Base-by-base conservation (phyloP, 2,329 filamentous ascomycete species). In the Knoxdaviesia proteae region DNA sequence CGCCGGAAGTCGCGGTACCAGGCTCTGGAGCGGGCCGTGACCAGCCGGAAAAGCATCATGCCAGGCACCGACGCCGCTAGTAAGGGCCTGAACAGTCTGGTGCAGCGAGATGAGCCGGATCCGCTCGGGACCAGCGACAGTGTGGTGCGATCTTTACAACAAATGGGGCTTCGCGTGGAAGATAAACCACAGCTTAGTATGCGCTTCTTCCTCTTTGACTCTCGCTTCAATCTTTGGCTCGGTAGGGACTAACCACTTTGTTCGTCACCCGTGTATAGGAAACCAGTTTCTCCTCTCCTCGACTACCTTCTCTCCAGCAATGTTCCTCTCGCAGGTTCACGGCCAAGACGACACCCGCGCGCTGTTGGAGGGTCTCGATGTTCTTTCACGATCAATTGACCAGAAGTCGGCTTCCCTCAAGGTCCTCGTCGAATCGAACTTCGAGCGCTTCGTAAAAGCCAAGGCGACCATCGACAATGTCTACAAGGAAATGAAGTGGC, bases 401-500 rank as follows among this genome's bases (percentile, higher is more conserved):
- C 84, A 96, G 61, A 98, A 98, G 59, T 94, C 88, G 0, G 90
- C 88, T 0, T 94, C 87, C 4, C 71, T 98, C 47, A 98, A 98
- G 57, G 82, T 93, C 7, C 70, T 98, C 11, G 90, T 98, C 30
- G 90, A 98, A 59, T 88, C 84, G 49, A 98, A 98, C 58, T 98
- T 98, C 56, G 92, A 98, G 60, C 80, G 88, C 49, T 98, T 98
- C 63, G 90, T 98, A 44, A 80, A 84, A 48, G 90, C 90, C 38
- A 98, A 98, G 59, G 84, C 88, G 11, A 96, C 88, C 6, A 96
- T 98, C 53, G 90, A 98, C 62, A 93, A 93, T 61, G 90, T 98
- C 42, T 98, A 98, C 61, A 92, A 79, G 47, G 90, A 98, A 59
- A 98, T 98, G 90, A 94, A 74, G 68, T 87, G 65, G 50, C 67